phyloP scores from a whole-genome alignment of 1,139 yeast genomes.

The Hemisphaericaspora subhashii region DNA sequence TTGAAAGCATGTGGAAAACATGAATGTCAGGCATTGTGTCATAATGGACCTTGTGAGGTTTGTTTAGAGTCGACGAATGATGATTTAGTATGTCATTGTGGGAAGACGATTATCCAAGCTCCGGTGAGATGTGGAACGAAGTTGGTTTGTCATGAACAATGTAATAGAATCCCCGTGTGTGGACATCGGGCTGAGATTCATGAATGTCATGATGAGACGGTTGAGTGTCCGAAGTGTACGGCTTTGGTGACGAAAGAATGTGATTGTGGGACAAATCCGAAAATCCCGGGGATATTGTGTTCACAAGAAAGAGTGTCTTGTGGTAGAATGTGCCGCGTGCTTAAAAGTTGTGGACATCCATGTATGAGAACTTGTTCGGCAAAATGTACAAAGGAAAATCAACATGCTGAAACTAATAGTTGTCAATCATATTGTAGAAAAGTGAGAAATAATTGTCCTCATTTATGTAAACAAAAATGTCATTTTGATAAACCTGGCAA shows the following conservation, averaged over 20 bases:
- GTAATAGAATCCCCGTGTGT: constrained; percentile 61
- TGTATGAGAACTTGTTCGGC: constrained; percentile 62
- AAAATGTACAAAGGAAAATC: constrained; percentile 32
- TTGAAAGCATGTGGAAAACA: constrained; percentile 72
- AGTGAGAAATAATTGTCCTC: constrained; percentile 56
- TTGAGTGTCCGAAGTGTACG: constrained; percentile 78
- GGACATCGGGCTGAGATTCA: constrained; percentile 79
- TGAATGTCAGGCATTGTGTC: constrained; percentile 73
- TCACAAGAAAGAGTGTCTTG: constrained; percentile 72
- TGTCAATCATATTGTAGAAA: constrained; percentile 63
- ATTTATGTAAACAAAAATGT: constrained; percentile 60
- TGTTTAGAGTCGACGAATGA: constrained; percentile 83
- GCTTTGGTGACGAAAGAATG: constrained; percentile 61
- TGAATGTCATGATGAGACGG: constrained; percentile 67
- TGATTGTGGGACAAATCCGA: constrained; percentile 61
- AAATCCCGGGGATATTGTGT: constrained; percentile 67
- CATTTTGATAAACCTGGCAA: constrained; percentile 53
- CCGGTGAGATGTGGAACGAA: constrained; percentile 89
- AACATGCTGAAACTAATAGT: constrained; percentile 32
- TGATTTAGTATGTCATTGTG: constrained; percentile 83
- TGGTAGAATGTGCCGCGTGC: constrained; percentile 61
- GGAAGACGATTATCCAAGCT: constrained; percentile 74
- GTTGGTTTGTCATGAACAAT: constrained; percentile 69
- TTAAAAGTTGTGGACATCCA: constrained; percentile 66
- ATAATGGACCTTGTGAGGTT: constrained; percentile 79